Base-by-base conservation (phyloP, 495 filamentous ascomycete genomes). In the Jackrogersella multiformis region DNA sequence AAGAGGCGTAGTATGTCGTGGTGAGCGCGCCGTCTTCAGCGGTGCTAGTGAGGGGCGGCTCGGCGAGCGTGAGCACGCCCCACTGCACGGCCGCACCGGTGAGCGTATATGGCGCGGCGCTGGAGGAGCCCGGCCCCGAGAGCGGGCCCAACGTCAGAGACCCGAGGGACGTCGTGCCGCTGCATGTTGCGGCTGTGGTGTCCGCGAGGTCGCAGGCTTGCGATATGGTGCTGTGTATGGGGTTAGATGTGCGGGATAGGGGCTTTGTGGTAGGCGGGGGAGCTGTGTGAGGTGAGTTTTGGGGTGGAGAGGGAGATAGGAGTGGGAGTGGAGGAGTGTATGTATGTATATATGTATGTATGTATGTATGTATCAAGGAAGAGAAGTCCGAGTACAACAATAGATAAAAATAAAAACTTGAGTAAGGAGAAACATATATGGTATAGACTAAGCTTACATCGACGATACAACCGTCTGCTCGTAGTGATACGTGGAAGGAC, bases 101-200 rank as follows among this genome's bases (percentile, higher is more conserved):
- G 16, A 78, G 68, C 10, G 74, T 77, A 34, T 15, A 28, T 8
- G 65, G 53, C 41, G 56, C 30, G 18, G 39, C 4, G 26, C 55
- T 71, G 4, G 73, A 77, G 38, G 75, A 54, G 0, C 73, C 71
- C 26, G 77, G 76, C 13, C 78, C 77, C 6, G 66, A 70, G 30
- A 77, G 16, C 5, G 54, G 65, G 23, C 74, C 76, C 38, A 76
- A 44, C 15, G 49, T 28, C 42, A 57, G 58, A 30, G 38, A 42
- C 18, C 66, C 73, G 4, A 76, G 56, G 7, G 74, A 75, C 0
- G 77, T 74, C 39, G 70, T 74, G 24, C 76, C 78, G 32, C 73
- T 77, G 59, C 79, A 81, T n/a, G 73, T 76, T 1, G 77, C 79
- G 21, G 72, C 70, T 9, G 76, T 74, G 6, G 64, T 74, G 34